A percentile compares a stretch with the other conserved stretches of the same genome.
Evolutionary conservation across 1,284 basidiomycete species (phyloP).

Genomic region (Peniophora sp.): DNA sequence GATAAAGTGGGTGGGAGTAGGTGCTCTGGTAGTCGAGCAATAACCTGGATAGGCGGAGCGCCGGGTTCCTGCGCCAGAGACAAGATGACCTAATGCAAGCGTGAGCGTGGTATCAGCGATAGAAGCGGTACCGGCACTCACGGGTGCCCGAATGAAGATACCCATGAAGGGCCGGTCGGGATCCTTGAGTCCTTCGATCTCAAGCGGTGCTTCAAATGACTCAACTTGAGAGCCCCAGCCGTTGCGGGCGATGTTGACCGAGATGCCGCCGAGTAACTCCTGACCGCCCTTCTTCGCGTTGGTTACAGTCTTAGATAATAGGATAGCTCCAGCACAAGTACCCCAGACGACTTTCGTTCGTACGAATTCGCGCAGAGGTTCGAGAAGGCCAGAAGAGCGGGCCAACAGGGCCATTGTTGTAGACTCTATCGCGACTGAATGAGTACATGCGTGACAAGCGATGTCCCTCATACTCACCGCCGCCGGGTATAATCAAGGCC

Average conservation of each 20-base stretch:
- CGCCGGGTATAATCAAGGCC: slow-evolving; percentile 89
- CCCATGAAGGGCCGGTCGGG: slow-evolving; percentile 68
- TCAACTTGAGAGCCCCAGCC: slow-evolving; percentile 87
- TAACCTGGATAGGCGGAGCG: slow-evolving; percentile 50
- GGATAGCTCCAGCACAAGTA: slow-evolving; percentile 94
- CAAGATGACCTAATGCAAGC: slow-evolving; percentile 48
- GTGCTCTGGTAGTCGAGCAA: slow-evolving; percentile 66
- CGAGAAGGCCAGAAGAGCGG: slow-evolving; percentile 69
- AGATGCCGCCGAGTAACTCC: slow-evolving; percentile 79
- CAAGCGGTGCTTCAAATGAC: slow-evolving; percentile 80
- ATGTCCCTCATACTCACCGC: slow-evolving; percentile 37
- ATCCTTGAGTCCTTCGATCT: slow-evolving; percentile 57
- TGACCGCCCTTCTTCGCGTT: slow-evolving; percentile 85
- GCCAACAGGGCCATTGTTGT: slow-evolving; percentile 90
- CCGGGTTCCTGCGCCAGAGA: slow-evolving; percentile 33
- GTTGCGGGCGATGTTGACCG: slow-evolving; percentile 79
- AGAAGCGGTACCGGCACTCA: slow-evolving; percentile 27
- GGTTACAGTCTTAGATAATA: slow-evolving; percentile 69
- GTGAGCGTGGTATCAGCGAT: background rate
- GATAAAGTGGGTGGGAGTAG: slow-evolving; percentile 40
- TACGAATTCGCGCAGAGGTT: slow-evolving; percentile 70
- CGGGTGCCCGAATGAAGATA: slow-evolving; percentile 94
- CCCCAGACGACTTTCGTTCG: slow-evolving; percentile 82
- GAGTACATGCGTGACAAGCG: background rate
- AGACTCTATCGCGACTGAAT: slow-evolving; percentile 74